Percentiles rank a stretch among this genome's conserved stretches.
phyloP scores from a whole-genome alignment of 1,139 yeast species.

The Arxiozyma slooffiae region DNA sequence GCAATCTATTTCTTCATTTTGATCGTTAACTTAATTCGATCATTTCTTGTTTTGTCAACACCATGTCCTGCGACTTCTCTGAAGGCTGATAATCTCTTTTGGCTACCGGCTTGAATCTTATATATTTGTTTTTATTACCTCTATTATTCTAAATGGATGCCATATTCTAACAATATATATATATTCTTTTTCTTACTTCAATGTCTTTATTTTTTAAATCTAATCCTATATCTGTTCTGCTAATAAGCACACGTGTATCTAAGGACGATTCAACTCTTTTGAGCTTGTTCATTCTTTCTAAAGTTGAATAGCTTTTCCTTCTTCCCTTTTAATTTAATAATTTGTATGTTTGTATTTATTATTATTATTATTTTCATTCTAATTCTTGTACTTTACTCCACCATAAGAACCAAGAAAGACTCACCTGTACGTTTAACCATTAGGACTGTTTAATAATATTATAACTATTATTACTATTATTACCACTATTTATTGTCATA shows the following conservation, averaged over 20 bases:
- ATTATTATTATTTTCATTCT: too few relatives aligned
- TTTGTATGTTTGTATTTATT: too few relatives aligned
- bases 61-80: slow-evolving; percentile 26
- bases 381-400: neutral
- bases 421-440: too few relatives aligned
- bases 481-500: neutral
- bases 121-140: neutral
- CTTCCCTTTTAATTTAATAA: too few relatives aligned
- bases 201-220: too few relatives aligned
- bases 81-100: slow-evolving; percentile 20
- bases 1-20: neutral
- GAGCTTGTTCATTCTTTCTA: neutral
- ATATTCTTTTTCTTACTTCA: neutral
- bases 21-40: slow-evolving; percentile 14
- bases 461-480: too few relatives aligned
- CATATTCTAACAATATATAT: too few relatives aligned
- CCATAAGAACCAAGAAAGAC: too few relatives aligned
- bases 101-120: neutral
- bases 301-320: neutral
- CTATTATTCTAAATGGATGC: neutral
- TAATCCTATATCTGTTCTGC: too few relatives aligned
- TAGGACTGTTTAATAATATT: too few relatives aligned
- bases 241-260: neutral
- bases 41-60: slow-evolving; percentile 19
- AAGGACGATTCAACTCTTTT: too few relatives aligned